Evolutionary conservation across 2,329 filamentous ascomycete species (phyloP).

Genomic region (Pestalotiopsis sp.): DNA sequence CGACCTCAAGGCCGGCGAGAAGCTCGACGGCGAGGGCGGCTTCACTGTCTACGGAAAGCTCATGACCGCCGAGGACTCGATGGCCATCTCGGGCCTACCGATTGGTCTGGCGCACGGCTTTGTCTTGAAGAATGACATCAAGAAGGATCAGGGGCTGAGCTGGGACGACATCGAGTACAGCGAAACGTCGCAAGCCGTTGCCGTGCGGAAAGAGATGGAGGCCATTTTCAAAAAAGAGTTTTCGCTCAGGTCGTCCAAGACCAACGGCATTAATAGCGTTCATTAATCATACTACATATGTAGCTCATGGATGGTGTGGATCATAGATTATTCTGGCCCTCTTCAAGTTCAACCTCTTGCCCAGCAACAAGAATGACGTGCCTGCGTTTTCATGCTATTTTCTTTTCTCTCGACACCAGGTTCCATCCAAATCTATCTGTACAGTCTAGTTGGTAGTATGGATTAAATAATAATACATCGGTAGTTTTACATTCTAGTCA

Average conservation of each 20-base stretch:
- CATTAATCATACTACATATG: neutral
- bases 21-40: constrained; percentile 46
- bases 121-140: constrained; percentile 41
- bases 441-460: neutral
- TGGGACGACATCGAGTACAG: constrained; percentile 48
- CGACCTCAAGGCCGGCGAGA: constrained; percentile 45
- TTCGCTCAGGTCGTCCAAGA: constrained; percentile 13
- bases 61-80: constrained; percentile 41
- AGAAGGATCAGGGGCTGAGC: constrained; percentile 43
- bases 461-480: neutral
- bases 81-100: constrained; percentile 43
- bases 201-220: constrained; percentile 46
- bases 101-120: constrained; percentile 46
- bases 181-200: constrained; percentile 39
- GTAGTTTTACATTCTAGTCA: neutral
- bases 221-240: constrained; percentile 35
- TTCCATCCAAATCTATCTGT: neutral
- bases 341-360: too few species aligned
- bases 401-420: too few species aligned
- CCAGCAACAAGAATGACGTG: too few species aligned
- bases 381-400: too few species aligned
- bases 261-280: constrained; percentile 19
- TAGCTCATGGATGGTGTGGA: too few species aligned
- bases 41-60: constrained; percentile 48
- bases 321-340: too few species aligned